These are phyloP conservation scores for Gomphus bonarii DNA, from an alignment of 1,284 basidiomycete genomes.

Conservation along the genomic window DNA sequence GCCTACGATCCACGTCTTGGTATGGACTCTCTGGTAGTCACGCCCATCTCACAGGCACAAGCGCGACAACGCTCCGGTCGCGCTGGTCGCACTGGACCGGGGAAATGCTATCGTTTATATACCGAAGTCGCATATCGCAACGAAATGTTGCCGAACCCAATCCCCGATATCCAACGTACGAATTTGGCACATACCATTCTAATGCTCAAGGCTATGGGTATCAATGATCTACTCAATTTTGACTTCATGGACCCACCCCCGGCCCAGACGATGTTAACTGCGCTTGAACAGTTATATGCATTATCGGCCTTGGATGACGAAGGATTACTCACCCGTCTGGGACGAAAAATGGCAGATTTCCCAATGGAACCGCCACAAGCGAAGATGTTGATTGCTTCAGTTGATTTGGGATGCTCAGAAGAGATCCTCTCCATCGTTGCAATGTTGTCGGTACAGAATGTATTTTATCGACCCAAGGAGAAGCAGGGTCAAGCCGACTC, in stretches of 20 bases:
- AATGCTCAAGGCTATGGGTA: slow-evolving; percentile 96
- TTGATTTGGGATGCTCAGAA: slow-evolving; percentile 93
- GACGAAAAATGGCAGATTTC: slow-evolving; percentile 99
- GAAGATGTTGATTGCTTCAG: slow-evolving; percentile 98
- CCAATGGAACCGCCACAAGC: slow-evolving; percentile 95
- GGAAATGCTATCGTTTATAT: slow-evolving; percentile 96
- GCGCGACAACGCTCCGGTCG: slow-evolving; percentile 92
- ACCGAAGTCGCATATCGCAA: slow-evolving; percentile 97
- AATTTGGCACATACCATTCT: slow-evolving; percentile 91
- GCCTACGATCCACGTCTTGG: slow-evolving; percentile 95
- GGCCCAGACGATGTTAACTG: slow-evolving; percentile 90
- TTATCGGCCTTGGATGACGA: slow-evolving; percentile 95
- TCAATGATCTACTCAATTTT: slow-evolving; percentile 96
- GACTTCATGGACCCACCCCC: slow-evolving; percentile 99
- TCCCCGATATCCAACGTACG: slow-evolving; percentile 95
- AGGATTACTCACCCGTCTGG: slow-evolving; percentile 86
- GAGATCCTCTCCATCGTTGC: slow-evolving; percentile 96
- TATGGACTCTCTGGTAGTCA: slow-evolving; percentile 98
- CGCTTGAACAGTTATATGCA: slow-evolving; percentile 89
- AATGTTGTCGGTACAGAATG: slow-evolving; percentile 94
- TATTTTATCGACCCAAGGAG: slow-evolving; percentile 97
- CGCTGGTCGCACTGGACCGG: slow-evolving; percentile 95
- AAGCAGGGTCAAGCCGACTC: slow-evolving; percentile 98
- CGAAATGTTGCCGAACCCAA: slow-evolving; percentile 97
- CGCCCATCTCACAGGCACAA: slow-evolving; percentile 97